Evolutionary conservation across 2,329 filamentous ascomycete species (phyloP).

Genomic region (Fusarium equiseti): DNA sequence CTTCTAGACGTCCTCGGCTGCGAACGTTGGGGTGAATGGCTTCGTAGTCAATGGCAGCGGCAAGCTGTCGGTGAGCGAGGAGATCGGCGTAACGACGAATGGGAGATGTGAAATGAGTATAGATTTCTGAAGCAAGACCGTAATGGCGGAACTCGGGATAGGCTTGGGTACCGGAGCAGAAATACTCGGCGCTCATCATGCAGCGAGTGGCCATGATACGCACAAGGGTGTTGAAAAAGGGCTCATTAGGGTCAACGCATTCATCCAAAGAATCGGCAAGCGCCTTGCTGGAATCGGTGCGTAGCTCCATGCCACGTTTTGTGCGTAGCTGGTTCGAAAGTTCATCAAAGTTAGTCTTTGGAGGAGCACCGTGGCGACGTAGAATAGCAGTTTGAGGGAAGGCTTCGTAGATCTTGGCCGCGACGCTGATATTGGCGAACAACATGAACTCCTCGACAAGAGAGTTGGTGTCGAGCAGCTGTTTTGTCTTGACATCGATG

Average conservation of each 20-base stretch:
- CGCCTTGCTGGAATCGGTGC: slow-evolving; percentile 88
- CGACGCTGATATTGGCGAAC: slow-evolving; percentile 95
- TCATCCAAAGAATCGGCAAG: slow-evolving; percentile 90
- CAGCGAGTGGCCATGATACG: slow-evolving; percentile 97
- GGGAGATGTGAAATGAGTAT: slow-evolving; percentile 98
- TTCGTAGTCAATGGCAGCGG: slow-evolving; percentile 94
- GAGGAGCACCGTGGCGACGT: slow-evolving; percentile 90
- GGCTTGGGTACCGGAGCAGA: slow-evolving; percentile 91
- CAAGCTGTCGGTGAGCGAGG: slow-evolving; percentile 91
- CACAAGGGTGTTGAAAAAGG: slow-evolving; percentile 98
- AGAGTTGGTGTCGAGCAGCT: slow-evolving; percentile 94
- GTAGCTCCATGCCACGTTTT: slow-evolving; percentile 84
- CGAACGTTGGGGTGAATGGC: slow-evolving; percentile 83
- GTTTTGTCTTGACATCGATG: slow-evolving; percentile 95
- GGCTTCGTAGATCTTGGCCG: slow-evolving; percentile 86
- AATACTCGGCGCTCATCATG: slow-evolving; percentile 99
- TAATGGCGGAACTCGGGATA: slow-evolving; percentile 98
- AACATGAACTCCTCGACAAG: slow-evolving; percentile 99
- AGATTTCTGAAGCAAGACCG: slow-evolving; percentile 94
- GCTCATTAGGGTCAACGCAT: slow-evolving; percentile 82
- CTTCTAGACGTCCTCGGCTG: slow-evolving; percentile 86
- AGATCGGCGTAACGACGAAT: slow-evolving; percentile 98
- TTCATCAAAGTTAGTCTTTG: slow-evolving; percentile 96
- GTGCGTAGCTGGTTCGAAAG: slow-evolving; percentile 90
- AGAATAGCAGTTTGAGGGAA: slow-evolving; percentile 97